phyloP scores from a whole-genome alignment of 768 basidiomycete genomes.

The Podaxis carcinomalis region DNA sequence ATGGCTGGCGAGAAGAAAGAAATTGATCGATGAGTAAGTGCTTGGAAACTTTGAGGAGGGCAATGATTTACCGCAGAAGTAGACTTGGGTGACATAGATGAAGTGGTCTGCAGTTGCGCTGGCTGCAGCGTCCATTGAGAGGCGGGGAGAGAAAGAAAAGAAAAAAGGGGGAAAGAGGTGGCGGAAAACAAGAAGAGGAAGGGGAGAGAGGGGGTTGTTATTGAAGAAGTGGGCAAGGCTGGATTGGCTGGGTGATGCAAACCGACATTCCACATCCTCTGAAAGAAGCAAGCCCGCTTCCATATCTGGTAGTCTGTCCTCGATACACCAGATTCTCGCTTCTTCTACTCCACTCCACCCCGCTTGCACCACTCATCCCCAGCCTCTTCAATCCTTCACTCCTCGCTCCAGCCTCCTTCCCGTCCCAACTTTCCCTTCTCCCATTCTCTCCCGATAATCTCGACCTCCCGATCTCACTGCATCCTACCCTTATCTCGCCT shows the following conservation, averaged over 20 bases:
- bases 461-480: neutral
- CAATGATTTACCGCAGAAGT: constrained; percentile 74
- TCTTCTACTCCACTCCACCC: constrained; percentile 5
- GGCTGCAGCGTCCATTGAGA: constrained; percentile 24
- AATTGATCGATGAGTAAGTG: constrained; percentile 23
- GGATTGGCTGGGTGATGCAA: constrained; percentile 22
- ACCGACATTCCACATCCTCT: constrained; percentile 43
- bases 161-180: constrained; percentile 22
- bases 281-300: constrained; percentile 38
- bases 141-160: constrained; percentile 15
- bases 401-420: constrained; percentile 9
- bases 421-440: constrained; percentile 9
- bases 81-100: constrained; percentile 78
- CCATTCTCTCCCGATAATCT: neutral
- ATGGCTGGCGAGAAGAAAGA: constrained; percentile 46
- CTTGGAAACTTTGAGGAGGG: constrained; percentile 15
- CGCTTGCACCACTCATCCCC: neutral
- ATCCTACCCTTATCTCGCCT: constrained; percentile 8
- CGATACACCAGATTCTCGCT: constrained; percentile 13
- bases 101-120: constrained; percentile 64
- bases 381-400: neutral
- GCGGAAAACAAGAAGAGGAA: constrained; percentile 36
- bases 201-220: constrained; percentile 19
- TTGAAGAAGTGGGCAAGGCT: constrained; percentile 28
- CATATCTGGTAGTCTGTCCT: constrained; percentile 25